Evolutionary conservation across 2,329 filamentous ascomycete species (phyloP).

Genomic region (Paecilomyces dactylethromorphus): DNA sequence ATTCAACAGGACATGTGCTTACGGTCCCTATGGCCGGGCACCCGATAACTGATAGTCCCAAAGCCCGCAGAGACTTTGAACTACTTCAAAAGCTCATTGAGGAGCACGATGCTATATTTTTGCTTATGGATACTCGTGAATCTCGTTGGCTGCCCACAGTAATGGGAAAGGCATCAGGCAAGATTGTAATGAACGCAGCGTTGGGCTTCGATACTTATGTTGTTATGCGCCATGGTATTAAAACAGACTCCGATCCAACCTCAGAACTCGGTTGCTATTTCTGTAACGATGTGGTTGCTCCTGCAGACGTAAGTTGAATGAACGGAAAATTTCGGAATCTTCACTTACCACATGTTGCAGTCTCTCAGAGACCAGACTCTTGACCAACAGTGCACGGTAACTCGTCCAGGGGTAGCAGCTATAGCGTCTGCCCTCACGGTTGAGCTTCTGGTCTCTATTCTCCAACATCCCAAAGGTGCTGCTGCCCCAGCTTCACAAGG

Average conservation of each 20-base stretch:
- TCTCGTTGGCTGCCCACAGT: slow-evolving; percentile 92
- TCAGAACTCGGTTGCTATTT: slow-evolving; percentile 89
- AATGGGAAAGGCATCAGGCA: slow-evolving; percentile 86
- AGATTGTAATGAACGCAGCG: slow-evolving; percentile 95
- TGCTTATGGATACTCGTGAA: slow-evolving; percentile 96
- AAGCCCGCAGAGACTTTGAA: slow-evolving; percentile 67
- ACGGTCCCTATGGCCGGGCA: slow-evolving; percentile 95
- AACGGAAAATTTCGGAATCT: background rate
- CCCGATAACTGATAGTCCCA: slow-evolving; percentile 66
- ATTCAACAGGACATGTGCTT: slow-evolving; percentile 71
- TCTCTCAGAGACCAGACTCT: slow-evolving; percentile 91
- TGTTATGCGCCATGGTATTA: slow-evolving; percentile 88
- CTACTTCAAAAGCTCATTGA: slow-evolving; percentile 68
- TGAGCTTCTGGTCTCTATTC: slow-evolving; percentile 76
- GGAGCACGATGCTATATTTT: slow-evolving; percentile 83
- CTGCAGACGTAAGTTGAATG: slow-evolving; percentile 67
- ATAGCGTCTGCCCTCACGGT: slow-evolving; percentile 89
- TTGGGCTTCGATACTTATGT: slow-evolving; percentile 95
- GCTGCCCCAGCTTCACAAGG: slow-evolving; percentile 31
- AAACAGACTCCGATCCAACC: slow-evolving; percentile 49
- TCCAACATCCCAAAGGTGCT: slow-evolving; percentile 67
- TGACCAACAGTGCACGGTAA: slow-evolving; percentile 97
- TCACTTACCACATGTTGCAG: slow-evolving; percentile 39
- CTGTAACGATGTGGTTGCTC: slow-evolving; percentile 95
- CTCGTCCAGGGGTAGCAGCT: slow-evolving; percentile 81